Conservation (phyloP, 306 rosid genomes). For the Adenanthera pavonina region DNA sequence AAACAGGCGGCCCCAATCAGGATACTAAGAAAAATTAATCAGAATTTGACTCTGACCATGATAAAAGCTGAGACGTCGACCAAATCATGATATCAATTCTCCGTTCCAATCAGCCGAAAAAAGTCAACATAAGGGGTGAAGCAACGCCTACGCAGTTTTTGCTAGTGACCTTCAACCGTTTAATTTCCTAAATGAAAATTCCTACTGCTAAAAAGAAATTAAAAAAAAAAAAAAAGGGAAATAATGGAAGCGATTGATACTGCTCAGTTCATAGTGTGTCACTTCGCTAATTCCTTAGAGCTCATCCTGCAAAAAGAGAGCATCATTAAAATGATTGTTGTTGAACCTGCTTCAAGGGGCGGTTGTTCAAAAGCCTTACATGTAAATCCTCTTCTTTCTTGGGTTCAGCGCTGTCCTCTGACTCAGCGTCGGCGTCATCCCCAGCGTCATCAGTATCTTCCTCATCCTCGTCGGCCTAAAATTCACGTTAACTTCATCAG, state of each 20-base stretch:
- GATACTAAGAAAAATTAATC: neutral
- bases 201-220: conserved; percentile 46
- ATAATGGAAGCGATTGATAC: conserved; percentile 16
- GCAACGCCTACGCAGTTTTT: conserved; percentile 39
- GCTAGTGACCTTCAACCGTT: conserved; percentile 38
- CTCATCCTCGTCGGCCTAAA: conserved; percentile 84
- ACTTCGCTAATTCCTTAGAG: conserved; percentile 55
- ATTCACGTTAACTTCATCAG: conserved; percentile 31
- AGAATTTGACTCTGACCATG: neutral
- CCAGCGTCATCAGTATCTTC: conserved; percentile 58
- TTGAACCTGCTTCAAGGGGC: neutral
- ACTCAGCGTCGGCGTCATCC: conserved; percentile 50
- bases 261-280: neutral
- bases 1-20: neutral
- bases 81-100: neutral
- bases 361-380: conserved; percentile 33
- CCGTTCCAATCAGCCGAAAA: conserved; percentile 55
- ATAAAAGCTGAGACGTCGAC: neutral
- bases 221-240: conserved; percentile 23
- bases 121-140: conserved; percentile 42
- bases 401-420: conserved; percentile 44
- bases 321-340: neutral
- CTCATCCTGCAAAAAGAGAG: conserved; percentile 74
- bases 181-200: conserved; percentile 45
- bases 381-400: conserved; percentile 58